Evolutionary conservation across 176 grass and related monocot genomes (phyloP).

Genomic region (Eremochloa ophiuroides): DNA sequence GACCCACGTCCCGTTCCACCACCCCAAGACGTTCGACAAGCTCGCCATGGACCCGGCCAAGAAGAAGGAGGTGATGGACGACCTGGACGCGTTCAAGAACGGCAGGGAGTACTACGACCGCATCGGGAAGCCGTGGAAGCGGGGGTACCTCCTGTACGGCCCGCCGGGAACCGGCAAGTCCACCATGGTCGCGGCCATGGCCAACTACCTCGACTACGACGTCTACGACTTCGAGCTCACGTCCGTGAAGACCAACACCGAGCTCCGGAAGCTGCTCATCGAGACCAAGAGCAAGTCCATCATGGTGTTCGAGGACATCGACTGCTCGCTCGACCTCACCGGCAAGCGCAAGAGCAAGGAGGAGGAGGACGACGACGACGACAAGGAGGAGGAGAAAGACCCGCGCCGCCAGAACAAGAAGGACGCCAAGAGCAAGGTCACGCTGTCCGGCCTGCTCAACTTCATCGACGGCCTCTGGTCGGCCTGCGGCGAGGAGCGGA

Average conservation of each 20-base stretch:
- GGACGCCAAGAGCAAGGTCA: slow-evolving; percentile 21
- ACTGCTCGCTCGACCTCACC: slow-evolving; percentile 67
- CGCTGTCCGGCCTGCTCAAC: slow-evolving; percentile 43
- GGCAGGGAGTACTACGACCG: background rate
- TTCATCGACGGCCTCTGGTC: slow-evolving; percentile 51
- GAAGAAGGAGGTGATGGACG: slow-evolving; percentile 23
- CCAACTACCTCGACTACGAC: slow-evolving; percentile 38
- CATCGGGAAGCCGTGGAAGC: slow-evolving; percentile 37
- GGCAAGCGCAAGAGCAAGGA: slow-evolving; percentile 20
- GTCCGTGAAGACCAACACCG: slow-evolving; percentile 35
- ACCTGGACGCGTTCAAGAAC: slow-evolving; percentile 24
- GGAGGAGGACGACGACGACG: background rate
- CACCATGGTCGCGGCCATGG: slow-evolving; percentile 37
- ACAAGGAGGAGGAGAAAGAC: background rate
- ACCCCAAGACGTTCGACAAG: slow-evolving; percentile 34
- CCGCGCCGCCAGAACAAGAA: no score
- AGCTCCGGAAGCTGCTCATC: slow-evolving; percentile 48
- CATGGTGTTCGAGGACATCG: slow-evolving; percentile 93
- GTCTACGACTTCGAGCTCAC: slow-evolving; percentile 46
- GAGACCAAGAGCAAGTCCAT: slow-evolving; percentile 47
- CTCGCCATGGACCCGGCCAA: slow-evolving; percentile 27
- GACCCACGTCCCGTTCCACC: slow-evolving; percentile 29
- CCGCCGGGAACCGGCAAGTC: slow-evolving; percentile 45
- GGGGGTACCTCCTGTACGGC: slow-evolving; percentile 36
- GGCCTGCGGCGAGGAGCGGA: slow-evolving; percentile 33